Evolutionary conservation across 345 rosid species (phyloP), one percentile per base, ranked within the genome.

Genomic region (Euclidium syriacum): DNA sequence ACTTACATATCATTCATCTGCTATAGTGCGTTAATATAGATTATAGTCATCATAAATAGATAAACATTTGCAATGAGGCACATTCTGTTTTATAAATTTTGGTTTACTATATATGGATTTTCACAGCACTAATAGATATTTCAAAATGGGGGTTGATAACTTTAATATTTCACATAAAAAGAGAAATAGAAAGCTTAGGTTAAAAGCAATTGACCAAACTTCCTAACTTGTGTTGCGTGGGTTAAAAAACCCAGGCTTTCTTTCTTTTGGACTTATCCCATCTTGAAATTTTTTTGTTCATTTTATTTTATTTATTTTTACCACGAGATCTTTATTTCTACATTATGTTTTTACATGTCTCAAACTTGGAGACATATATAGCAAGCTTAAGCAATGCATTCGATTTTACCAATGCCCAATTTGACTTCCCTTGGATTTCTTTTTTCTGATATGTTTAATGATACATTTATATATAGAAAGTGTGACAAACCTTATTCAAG

Each of bases 181-280:
- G 80, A 79, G 74, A 66, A 23, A 15, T 43, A 23, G 64, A 62
- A 67, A 79, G 61, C 79, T 77, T 78, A 64, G 65, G 54, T 64
- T 67, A 40, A 67, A 77, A 76, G 83, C 33, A 25, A 76, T 78
- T 75, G 80, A 73, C 79, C 63, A 76, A 53, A 70, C 17, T 65
- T 72, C 48, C 64, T 17, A 62, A 35, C 68, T 63, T 40, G 58
- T 52, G 59, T 61, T 57, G 43, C 44, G 23, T 55, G 64, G 69
- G 52, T 63, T 48, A 46, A 46, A 47, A 38, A 46, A 3, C 69
- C 69, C 50, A 70, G 6, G 63, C 33, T 2, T 12, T n/a, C 33
- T 16, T n/a, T 60, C 29, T 35, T 64, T 26, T 60, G 57, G 67
- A 52, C 58, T 25, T 60, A 3, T 60, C 62, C n/a, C 63, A 53